phyloP scores from a whole-genome alignment of 305 asterid species.

The Solanum hybrid region DNA sequence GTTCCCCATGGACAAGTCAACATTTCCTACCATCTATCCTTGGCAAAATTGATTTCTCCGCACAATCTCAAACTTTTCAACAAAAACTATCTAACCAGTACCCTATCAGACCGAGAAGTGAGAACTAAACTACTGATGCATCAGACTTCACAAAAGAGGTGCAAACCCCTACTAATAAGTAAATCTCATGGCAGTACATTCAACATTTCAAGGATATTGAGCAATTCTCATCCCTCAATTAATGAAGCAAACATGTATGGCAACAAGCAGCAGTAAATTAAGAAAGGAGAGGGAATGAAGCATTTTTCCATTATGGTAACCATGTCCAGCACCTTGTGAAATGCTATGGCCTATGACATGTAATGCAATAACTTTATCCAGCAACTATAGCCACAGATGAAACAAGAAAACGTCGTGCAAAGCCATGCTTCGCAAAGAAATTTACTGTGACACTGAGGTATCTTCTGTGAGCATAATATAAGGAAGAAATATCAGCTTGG shows the following conservation, averaged over 20 bases:
- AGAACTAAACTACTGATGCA: neutral
- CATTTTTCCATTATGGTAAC: neutral
- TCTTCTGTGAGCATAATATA: neutral
- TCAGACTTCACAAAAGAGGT: neutral
- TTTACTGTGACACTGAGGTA: neutral
- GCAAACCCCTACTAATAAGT: neutral
- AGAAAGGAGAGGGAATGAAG: neutral
- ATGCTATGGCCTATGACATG: neutral
- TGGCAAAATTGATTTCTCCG: neutral
- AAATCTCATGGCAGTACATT: neutral
- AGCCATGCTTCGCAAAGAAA: neutral
- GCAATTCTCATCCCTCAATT: neutral
- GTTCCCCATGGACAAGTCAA: neutral
- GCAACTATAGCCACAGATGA: neutral
- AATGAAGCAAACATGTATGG: neutral
- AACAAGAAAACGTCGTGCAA: neutral
- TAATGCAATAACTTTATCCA: neutral
- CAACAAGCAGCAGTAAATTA: neutral
- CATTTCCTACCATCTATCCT: neutral
- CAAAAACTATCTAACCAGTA: neutral
- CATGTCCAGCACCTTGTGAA: neutral
- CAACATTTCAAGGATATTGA: neutral
- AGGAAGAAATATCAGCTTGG: neutral
- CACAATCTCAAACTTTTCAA: neutral
- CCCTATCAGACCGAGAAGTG: neutral